Percentiles rank a stretch among this genome's conserved stretches.
These are phyloP conservation scores for Tetratostichococcus sp. DNA, from an alignment of 139 green algal species.

Conservation along the genomic window DNA sequence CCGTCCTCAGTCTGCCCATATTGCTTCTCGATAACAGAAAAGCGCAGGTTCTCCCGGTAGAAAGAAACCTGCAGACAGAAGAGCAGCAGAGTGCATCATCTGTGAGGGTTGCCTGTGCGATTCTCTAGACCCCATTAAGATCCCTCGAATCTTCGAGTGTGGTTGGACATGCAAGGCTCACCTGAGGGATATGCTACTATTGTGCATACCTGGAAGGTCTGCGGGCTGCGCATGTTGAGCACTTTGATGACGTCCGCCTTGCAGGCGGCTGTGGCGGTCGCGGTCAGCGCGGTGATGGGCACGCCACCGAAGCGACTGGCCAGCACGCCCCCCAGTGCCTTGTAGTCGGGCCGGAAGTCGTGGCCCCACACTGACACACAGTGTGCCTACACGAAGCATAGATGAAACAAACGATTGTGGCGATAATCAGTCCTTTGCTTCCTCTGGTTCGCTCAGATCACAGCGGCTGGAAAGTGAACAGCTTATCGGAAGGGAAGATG, in stretches of 20 bases:
- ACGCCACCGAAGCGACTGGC: slow-evolving; percentile 35
- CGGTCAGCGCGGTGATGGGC: slow-evolving; percentile 66
- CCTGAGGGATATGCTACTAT: too few species aligned
- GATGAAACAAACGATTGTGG: neutral
- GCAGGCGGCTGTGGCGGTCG: slow-evolving; percentile 69
- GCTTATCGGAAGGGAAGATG: too few species aligned
- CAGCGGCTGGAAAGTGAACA: too few species aligned
- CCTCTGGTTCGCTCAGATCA: too few species aligned
- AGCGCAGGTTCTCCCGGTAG: slow-evolving; percentile 74
- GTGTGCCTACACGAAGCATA: slow-evolving; percentile 46
- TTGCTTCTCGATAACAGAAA: slow-evolving; percentile 60
- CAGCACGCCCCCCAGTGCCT: slow-evolving; percentile 44
- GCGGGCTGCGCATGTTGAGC: slow-evolving; percentile 47
- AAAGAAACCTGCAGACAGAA: slow-evolving; percentile 64
- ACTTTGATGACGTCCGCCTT: slow-evolving; percentile 62
- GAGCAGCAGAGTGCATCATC: neutral
- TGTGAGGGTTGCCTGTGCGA: too few species aligned
- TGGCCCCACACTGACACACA: slow-evolving; percentile 76
- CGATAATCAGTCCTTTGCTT: too few species aligned
- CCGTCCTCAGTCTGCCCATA: slow-evolving; percentile 27
- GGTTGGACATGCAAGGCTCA: too few species aligned
- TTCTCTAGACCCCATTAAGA: neutral
- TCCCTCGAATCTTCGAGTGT: too few species aligned
- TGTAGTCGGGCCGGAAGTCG: slow-evolving; percentile 78
- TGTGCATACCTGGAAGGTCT: slow-evolving; percentile 28